These are phyloP conservation scores for Houttuynia cordata DNA, from an alignment of 164 flowering plant genomes.

Conservation along the genomic window DNA sequence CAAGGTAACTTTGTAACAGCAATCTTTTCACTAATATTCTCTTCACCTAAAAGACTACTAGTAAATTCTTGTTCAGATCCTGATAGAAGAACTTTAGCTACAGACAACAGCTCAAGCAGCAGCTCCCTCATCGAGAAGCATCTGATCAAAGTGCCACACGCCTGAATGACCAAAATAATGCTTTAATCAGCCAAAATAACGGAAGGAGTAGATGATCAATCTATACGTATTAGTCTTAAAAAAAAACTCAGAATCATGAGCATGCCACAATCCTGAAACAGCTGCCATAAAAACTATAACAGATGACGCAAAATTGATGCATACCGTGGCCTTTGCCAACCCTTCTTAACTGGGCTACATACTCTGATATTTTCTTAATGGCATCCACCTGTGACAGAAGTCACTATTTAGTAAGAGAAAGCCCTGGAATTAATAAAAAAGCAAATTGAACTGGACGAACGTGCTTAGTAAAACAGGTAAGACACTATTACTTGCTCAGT, in stretches of 20 bases:
- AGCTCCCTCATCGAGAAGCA: constrained; percentile 45
- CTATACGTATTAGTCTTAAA: too few relatives aligned
- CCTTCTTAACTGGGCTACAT: constrained; percentile 87
- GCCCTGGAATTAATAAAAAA: background rate
- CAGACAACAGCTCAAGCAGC: constrained; percentile 19
- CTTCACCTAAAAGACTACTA: too few relatives aligned
- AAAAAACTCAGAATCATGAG: too few relatives aligned
- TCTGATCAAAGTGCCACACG: constrained; percentile 92
- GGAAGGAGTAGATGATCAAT: too few relatives aligned
- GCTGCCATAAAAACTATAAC: too few relatives aligned
- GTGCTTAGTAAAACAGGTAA: background rate
- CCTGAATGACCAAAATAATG: constrained; percentile 30
- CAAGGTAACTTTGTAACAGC: too few relatives aligned
- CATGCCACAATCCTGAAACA: too few relatives aligned
- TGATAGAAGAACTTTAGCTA: too few relatives aligned
- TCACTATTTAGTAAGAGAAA: background rate
- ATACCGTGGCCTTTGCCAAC: constrained; percentile 95
- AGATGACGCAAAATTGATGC: background rate
- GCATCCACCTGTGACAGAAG: constrained; percentile 60
- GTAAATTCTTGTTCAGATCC: too few relatives aligned
- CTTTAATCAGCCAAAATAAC: background rate
- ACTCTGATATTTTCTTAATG: constrained; percentile 78
- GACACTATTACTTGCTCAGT: constrained; percentile 52
- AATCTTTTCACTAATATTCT: too few relatives aligned
- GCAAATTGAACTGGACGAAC: background rate